Evolutionary conservation across 306 rosid genomes (phyloP).

Genomic region (Rubus parviflorus): DNA sequence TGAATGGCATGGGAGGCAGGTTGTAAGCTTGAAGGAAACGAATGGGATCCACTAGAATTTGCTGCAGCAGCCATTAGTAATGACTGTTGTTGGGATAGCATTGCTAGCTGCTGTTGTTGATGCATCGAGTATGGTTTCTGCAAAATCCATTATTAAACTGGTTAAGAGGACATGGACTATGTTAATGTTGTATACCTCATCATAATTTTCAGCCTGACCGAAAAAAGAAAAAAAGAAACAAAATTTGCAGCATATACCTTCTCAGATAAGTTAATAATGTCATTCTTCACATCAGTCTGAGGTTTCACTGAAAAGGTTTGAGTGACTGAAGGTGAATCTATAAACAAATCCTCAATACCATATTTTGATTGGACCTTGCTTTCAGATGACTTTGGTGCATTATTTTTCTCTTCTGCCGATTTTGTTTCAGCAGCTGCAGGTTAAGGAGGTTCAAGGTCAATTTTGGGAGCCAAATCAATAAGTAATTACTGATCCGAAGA

Average conservation of each 20-base stretch:
- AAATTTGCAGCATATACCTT: constrained; percentile 14
- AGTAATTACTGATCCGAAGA: not conserved
- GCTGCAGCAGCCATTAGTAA: not conserved
- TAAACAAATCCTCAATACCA: constrained; percentile 14
- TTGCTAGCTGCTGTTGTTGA: constrained; percentile 20
- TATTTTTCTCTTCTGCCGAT: not conserved
- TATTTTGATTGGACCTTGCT: constrained; percentile 15
- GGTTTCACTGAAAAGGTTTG: constrained; percentile 8
- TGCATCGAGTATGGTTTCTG: constrained; percentile 17
- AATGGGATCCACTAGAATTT: constrained; percentile 5
- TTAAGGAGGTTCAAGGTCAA: constrained; percentile 11
- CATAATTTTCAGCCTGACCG: not conserved
- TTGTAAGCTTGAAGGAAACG: not conserved
- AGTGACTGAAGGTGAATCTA: constrained; percentile 7
- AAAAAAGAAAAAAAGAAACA: not conserved
- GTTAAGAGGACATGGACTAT: not conserved
- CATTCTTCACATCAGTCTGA: constrained; percentile 12
- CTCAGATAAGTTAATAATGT: constrained; percentile 5
- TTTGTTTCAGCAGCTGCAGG: constrained; percentile 18
- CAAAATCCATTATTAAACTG: constrained; percentile 5
- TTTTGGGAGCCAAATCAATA: not conserved
- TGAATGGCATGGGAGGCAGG: constrained; percentile 6
- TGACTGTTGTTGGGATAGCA: constrained; percentile 18
- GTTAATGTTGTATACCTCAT: not conserved
- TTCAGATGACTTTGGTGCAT: not conserved